phyloP scores from a whole-genome alignment of 2,329 filamentous ascomycete species.

The Tolypocladium cylindrosporum region DNA sequence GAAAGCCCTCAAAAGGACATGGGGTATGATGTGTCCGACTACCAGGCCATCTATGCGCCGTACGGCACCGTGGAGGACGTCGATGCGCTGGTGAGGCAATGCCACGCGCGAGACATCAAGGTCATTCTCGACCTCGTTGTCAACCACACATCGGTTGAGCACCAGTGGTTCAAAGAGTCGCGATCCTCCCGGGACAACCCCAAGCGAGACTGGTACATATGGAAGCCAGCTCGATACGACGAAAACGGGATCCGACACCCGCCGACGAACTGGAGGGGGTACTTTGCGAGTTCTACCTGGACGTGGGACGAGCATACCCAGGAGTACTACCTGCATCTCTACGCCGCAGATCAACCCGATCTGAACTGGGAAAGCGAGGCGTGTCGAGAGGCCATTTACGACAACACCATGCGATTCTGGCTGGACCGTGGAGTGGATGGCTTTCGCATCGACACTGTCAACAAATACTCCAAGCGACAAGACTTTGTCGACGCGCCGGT shows the following conservation, averaged over 20 bases:
- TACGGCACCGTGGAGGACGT: slow-evolving; percentile 60
- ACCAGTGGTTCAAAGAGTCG: slow-evolving; percentile 48
- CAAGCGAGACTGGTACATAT: slow-evolving; percentile 57
- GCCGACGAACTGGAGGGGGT: slow-evolving; percentile 46
- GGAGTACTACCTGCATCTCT: slow-evolving; percentile 51
- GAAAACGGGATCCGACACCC: slow-evolving; percentile 41
- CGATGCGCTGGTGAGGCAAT: slow-evolving; percentile 47
- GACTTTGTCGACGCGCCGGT: slow-evolving; percentile 43
- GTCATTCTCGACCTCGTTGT: slow-evolving; percentile 64
- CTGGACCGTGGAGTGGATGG: slow-evolving; percentile 56
- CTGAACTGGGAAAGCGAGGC: slow-evolving; percentile 66
- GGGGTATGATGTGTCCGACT: slow-evolving; percentile 58
- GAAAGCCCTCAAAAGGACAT: slow-evolving; percentile 45
- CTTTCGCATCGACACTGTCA: slow-evolving; percentile 60
- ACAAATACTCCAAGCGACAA: slow-evolving; percentile 53
- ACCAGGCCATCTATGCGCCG: slow-evolving; percentile 27
- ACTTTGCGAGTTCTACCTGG: slow-evolving; percentile 40
- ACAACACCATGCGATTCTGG: slow-evolving; percentile 62
- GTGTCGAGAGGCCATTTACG: slow-evolving; percentile 57
- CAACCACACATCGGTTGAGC: slow-evolving; percentile 53
- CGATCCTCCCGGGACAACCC: slow-evolving; percentile 36
- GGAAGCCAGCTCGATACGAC: slow-evolving; percentile 47
- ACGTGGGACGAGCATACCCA: slow-evolving; percentile 38
- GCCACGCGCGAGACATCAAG: slow-evolving; percentile 51
- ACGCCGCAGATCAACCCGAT: slow-evolving; percentile 61